Evolutionary conservation across 768 basidiomycete species (phyloP).

Genomic region (Lyophyllum shimeji): DNA sequence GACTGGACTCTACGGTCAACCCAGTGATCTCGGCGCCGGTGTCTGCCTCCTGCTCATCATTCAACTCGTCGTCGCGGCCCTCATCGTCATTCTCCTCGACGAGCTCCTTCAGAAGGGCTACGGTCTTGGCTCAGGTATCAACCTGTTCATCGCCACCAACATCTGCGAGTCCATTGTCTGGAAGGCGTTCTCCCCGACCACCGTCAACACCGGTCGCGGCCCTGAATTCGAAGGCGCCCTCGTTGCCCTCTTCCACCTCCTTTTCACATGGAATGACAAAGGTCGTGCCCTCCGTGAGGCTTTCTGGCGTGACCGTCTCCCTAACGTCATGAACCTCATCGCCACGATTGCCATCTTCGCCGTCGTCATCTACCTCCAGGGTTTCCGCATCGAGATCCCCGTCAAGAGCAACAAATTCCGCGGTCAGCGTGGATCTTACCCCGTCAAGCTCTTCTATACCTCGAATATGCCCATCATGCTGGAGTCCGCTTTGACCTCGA

Average conservation of each 20-base stretch:
- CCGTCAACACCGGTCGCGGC: constrained; percentile 96
- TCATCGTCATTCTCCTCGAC: constrained; percentile 97
- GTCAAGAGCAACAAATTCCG: constrained; percentile 96
- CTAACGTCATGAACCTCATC: constrained; percentile 97
- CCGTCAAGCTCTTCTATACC: constrained; percentile 98
- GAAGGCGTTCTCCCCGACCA: constrained; percentile 99
- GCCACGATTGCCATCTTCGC: constrained; percentile 92
- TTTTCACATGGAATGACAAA: constrained; percentile 99
- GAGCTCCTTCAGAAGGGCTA: constrained; percentile 99
- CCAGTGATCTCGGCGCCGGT: constrained; percentile 90
- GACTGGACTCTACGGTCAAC: constrained; percentile 95
- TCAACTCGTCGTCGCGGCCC: constrained; percentile 89
- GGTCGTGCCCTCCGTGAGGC: constrained; percentile 95
- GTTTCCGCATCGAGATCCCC: constrained; percentile 98
- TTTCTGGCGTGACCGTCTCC: constrained; percentile 95
- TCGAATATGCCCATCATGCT: constrained; percentile 99
- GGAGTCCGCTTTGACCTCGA: constrained; percentile 87
- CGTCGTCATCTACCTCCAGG: constrained; percentile 96
- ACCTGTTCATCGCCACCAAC: constrained; percentile 99
- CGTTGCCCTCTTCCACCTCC: constrained; percentile 93
- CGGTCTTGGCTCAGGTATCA: constrained; percentile 97
- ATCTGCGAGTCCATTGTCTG: constrained; percentile 99
- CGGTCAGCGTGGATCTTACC: constrained; percentile 94
- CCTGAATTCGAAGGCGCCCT: constrained; percentile 98
- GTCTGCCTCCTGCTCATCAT: constrained; percentile 96